Evolutionary conservation across 2,329 filamentous ascomycete genomes (phyloP).

Genomic region (Scortechinia acanthostroma): DNA sequence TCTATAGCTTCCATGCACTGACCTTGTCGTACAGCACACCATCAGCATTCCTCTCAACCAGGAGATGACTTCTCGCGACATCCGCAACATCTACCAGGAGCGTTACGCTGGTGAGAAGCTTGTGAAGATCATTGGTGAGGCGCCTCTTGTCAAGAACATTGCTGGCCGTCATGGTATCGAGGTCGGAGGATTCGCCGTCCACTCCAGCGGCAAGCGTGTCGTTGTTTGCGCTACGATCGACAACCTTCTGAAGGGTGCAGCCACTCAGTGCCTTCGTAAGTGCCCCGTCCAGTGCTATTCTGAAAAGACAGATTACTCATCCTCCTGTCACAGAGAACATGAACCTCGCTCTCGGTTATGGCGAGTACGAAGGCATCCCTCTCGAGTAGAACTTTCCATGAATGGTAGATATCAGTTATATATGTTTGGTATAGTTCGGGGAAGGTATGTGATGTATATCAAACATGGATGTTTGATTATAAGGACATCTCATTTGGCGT

Average conservation of each 20-base stretch:
- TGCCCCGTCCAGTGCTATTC: conserved; percentile 15
- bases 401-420: background rate
- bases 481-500: background rate
- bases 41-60: conserved; percentile 83
- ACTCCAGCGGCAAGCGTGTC: conserved; percentile 80
- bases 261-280: conserved; percentile 85
- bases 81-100: conserved; percentile 91
- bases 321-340: conserved; percentile 65
- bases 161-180: conserved; percentile 80
- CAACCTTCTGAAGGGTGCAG: conserved; percentile 86
- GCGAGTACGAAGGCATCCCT: conserved; percentile 82
- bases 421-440: background rate
- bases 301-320: conserved; percentile 3
- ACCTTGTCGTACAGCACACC: conserved; percentile 51
- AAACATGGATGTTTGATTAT: background rate
- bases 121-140: conserved; percentile 83
- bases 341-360: conserved; percentile 84
- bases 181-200: conserved; percentile 91
- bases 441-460: background rate
- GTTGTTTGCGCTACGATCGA: conserved; percentile 94
- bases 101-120: conserved; percentile 92
- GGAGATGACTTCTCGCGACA: conserved; percentile 82
- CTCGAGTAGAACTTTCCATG: conserved; percentile 25
- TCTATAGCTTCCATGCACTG: background rate
- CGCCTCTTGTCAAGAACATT: conserved; percentile 79